Evolutionary conservation across 2,329 filamentous ascomycete genomes (phyloP), one percentile per base, ranked within the genome.

Genomic region (Dactylellina parvicollis): DNA sequence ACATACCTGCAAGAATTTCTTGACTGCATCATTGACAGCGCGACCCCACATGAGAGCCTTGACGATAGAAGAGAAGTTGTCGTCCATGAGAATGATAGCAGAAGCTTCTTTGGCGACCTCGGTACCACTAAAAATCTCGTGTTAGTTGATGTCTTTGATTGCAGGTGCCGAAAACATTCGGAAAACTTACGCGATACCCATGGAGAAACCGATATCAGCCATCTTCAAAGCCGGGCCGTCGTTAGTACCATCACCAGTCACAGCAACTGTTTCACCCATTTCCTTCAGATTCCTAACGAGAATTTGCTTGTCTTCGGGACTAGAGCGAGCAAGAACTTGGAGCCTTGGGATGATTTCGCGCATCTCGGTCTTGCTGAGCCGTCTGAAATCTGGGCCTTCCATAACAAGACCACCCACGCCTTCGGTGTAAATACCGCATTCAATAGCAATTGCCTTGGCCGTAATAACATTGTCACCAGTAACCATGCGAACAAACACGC

Each of bases 391-490:
- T 8, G 88, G 88, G 0, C 88, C 89, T 80, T 90, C 88, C 87
- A 91, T 89, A 52, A 88, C 86, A 70, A 88, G 80, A 3, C 85
- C 88, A 42, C 46, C 50, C 47, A 85, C 88, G 44, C 47, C 52
- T 49, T 82, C 79, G 2, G 82, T 84, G 80, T 85, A 85, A 67
- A 92, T 91, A 54, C 90, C 90, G 75, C 90, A 92, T 70, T 92
- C 88, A 7, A 83, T 84, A 1, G 90, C 89, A 76, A 92, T 92
- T 1, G 90, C 90, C 55, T 86, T 86, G 7, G 89, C 90, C 20
- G 90, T 92, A 18, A 87, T 83, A 74, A 91, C 82, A 77, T 91
- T 91, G 80, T 91, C 89, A 76, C 87, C 89, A 22, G 89, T 91
- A 54, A 91, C 89, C 88, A 91, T 90, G 76, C 89, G 88, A 50